Evolutionary conservation across 768 basidiomycete genomes (phyloP).

Genomic region (Termitomyces sp.): DNA sequence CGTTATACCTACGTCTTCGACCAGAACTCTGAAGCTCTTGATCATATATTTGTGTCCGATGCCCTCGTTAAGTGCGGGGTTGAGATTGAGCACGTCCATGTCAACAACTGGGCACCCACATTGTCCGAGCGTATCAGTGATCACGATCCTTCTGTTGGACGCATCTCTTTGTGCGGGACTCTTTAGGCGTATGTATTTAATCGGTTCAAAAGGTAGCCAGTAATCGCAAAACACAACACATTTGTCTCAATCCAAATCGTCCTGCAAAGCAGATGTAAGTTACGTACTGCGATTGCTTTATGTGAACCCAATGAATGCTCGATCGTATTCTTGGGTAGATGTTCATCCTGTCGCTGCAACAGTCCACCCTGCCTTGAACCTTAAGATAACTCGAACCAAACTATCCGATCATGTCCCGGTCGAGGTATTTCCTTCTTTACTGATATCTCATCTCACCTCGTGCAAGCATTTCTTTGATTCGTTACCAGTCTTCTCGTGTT

Average conservation of each 20-base stretch:
- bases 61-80: constrained; percentile 35
- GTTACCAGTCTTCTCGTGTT: too few relatives aligned
- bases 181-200: background rate
- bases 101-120: constrained; percentile 50
- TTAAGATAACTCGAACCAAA: too few relatives aligned
- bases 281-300: too few relatives aligned
- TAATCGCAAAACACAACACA: background rate
- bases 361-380: too few relatives aligned
- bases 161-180: constrained; percentile 38
- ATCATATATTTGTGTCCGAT: constrained; percentile 50
- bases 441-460: too few relatives aligned
- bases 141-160: constrained; percentile 56
- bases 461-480: too few relatives aligned
- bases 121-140: constrained; percentile 42
- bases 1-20: constrained; percentile 61
- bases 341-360: too few relatives aligned
- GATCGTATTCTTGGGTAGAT: too few relatives aligned
- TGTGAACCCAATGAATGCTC: too few relatives aligned
- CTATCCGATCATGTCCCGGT: too few relatives aligned
- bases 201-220: background rate
- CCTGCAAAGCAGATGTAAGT: too few relatives aligned
- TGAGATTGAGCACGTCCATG: constrained; percentile 53
- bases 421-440: too few relatives aligned
- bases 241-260: background rate
- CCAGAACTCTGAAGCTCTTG: constrained; percentile 53